These are phyloP conservation scores for Zelonia costaricensis DNA, from an alignment of 208 protist species.

Conservation along the genomic window DNA sequence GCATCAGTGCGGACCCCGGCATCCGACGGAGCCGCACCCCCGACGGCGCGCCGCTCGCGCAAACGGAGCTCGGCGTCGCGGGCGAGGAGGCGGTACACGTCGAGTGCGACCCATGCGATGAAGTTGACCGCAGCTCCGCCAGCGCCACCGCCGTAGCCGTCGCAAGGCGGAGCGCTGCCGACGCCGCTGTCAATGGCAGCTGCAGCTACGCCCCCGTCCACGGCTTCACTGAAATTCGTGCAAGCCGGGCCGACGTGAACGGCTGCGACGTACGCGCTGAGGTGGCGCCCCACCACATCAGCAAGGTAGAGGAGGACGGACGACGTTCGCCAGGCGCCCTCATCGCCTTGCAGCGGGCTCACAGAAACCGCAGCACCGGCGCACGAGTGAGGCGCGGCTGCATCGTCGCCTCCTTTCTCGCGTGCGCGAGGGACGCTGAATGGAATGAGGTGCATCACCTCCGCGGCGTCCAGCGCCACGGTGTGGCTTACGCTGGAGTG, in stretches of 20 bases:
- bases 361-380: no score
- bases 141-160: constrained; percentile 7
- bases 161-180: neutral
- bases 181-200: neutral
- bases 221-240: no score
- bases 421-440: no score
- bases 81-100: constrained; percentile 40
- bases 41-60: constrained; percentile 2
- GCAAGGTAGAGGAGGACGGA: constrained; percentile 22
- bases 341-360: no score
- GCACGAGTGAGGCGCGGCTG: no score
- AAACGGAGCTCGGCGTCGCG: constrained; percentile 23
- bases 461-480: constrained; percentile 41
- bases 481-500: constrained; percentile 29
- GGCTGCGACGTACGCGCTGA: constrained; percentile 16
- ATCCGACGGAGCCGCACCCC: constrained; percentile 1
- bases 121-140: constrained; percentile 43
- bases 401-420: no score
- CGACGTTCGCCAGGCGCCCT: no score
- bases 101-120: constrained; percentile 49
- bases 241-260: constrained; percentile 18
- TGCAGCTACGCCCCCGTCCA: no score
- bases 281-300: constrained; percentile 21
- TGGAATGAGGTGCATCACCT: constrained; percentile 31
- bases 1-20: constrained; percentile 6